Evolutionary conservation across 2,329 filamentous ascomycete genomes (phyloP).

Genomic region (Colletotrichum sp.): DNA sequence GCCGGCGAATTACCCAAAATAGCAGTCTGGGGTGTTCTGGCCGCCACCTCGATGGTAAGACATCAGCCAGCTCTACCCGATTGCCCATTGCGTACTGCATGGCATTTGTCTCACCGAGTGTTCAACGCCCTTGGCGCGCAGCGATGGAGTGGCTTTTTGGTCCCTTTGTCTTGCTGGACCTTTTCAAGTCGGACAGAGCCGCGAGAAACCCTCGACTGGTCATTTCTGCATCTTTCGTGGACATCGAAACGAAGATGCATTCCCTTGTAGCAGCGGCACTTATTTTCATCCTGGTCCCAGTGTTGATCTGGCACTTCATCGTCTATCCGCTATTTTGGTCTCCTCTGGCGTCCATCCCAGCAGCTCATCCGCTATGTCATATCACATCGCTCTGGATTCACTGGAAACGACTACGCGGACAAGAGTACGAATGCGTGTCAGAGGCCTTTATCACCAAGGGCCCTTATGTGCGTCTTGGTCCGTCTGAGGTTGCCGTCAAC

Average conservation of each 20-base stretch:
- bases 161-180: neutral
- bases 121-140: neutral
- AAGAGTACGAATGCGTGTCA: neutral
- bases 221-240: neutral
- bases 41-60: neutral
- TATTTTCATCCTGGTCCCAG: neutral
- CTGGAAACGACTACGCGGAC: neutral
- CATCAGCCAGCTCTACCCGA: neutral
- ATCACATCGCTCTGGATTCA: neutral
- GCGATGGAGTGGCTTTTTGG: neutral
- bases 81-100: neutral
- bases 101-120: neutral
- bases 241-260: neutral
- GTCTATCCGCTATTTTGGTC: neutral
- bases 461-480: neutral
- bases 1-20: neutral
- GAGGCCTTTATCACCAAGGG: neutral
- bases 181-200: neutral
- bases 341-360: neutral
- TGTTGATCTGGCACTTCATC: neutral
- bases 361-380: neutral
- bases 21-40: neutral
- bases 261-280: neutral
- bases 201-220: neutral
- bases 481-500: neutral